These are phyloP conservation scores for Fusarium sp. DNA, from an alignment of 2,329 filamentous ascomycete genomes.

Conservation along the genomic window DNA sequence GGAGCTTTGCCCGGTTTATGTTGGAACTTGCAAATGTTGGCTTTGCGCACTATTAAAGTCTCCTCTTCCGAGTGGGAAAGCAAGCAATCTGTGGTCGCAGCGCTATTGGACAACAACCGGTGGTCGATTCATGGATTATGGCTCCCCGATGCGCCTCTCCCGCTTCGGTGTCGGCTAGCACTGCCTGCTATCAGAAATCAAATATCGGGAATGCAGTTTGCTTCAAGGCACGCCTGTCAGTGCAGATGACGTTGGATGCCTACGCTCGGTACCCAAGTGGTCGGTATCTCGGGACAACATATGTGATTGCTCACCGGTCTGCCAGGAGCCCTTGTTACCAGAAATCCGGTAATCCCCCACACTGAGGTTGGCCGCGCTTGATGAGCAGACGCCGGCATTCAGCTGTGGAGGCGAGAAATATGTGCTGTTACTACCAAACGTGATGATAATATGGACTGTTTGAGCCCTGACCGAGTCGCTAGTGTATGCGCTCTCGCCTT, in stretches of 20 bases:
- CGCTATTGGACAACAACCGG: constrained; percentile 4
- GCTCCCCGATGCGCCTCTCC: constrained; percentile 22
- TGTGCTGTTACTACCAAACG: neutral
- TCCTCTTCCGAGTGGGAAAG: constrained; percentile 3
- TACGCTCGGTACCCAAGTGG: constrained; percentile 27
- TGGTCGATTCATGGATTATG: neutral
- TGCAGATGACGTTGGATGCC: constrained; percentile 25
- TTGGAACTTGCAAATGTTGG: constrained; percentile 8
- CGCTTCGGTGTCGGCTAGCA: constrained; percentile 22
- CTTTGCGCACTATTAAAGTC: constrained; percentile 16
- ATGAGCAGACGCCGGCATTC: constrained; percentile 27
- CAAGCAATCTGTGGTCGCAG: constrained; percentile 5
- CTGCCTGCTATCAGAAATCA: constrained; percentile 27
- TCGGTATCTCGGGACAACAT: constrained; percentile 32
- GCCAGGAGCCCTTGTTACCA: constrained; percentile 41
- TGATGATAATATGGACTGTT: constrained; percentile 1
- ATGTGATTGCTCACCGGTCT: constrained; percentile 46
- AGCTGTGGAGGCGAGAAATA: constrained; percentile 10
- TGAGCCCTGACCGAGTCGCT: constrained; percentile 3
- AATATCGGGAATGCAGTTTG: constrained; percentile 18
- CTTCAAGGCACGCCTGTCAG: constrained; percentile 16
- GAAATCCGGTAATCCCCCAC: constrained; percentile 40
- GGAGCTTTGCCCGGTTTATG: constrained; percentile 28
- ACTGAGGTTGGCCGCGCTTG: constrained; percentile 10
- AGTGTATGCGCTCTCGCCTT: constrained; percentile 5